Evolutionary conservation across 225 moss, liverwort and hornwort genomes (phyloP), one percentile per base, ranked within the genome.

Genomic region (Rhytidiadelphus loreus): DNA sequence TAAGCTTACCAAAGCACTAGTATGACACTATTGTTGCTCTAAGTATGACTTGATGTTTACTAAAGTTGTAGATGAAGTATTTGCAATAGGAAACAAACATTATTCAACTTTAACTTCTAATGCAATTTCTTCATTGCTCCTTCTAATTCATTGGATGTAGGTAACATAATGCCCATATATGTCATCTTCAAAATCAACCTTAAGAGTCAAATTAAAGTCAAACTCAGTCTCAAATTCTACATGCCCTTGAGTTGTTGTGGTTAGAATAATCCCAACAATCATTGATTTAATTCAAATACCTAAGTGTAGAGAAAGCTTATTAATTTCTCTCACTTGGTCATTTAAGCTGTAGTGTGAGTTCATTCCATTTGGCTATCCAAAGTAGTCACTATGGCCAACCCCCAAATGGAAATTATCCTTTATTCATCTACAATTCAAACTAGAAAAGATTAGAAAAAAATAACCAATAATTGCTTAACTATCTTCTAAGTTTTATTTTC

Each of bases 241-340:
- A 28, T 11, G 7, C 7, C 11, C 6, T 28, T 29, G 6, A 29
- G 1, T 44, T 44, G 17, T 44, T 72, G 44, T 29, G 2, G 16
- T 29, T 16, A 7, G 6, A 73, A 46, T 1, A 73, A 46, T 46
- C 1, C 13, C 1, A 46, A 7, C 0, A 5, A 1, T 16, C 0
- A 15, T 16, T 73, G 11, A 73, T 46, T 73, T 46, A 46, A 73
- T 73, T 46, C 2, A 73, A 46, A 2, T 73, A 19, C 6, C 2
- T 2, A n/a, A 19, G 1, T 48, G 6, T 29, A 46, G 1, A 7
- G 18, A 73, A 73, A 29, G 28, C 2, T 43, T 16, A 43, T 71
- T 14, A 71, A 43, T 43, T 39, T 43, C 6, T 73, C 18, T 37
- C 23, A 25, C 2, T 17, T 25, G 3, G 3, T 15, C 26, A 43